Base-by-base conservation (phyloP, 345 rosid genomes). In the Rhizophora apiculata region DNA sequence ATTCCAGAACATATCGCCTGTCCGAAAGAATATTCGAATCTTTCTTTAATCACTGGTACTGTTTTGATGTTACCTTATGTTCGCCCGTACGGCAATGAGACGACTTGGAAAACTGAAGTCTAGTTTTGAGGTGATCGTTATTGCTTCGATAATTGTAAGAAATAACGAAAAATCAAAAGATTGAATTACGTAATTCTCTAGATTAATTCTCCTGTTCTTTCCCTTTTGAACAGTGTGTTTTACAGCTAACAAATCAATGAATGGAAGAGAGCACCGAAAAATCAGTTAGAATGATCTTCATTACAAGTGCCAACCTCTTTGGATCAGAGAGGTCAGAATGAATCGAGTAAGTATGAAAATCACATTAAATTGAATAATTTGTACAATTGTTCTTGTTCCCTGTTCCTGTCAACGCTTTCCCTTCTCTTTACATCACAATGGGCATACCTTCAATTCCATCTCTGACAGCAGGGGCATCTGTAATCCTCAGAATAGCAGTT, bases 291-390 rank as follows among this genome's bases (percentile, higher is more conserved):
- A 55, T 24, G 21, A 63, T 68, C 66, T 63, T 82, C 80, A 83
- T 83, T 83, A 62, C 87, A 87, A 24, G 61, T 76, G 85, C 81
- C 68, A 46, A 51, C 20, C 71, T 63, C 64, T 67, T 69, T 65
- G 4, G 27, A 19, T 21, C 54, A 22, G 72, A 65, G 46, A 56
- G 71, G 34, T 20, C 29, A 80, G 78, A 74, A 85, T 59, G 80
- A 85, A 85, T 87, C 80, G 62, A 57, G 82, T 73, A 57, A 74
- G 81, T 32, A 72, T 69, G 70, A 70, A 81, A 77, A 68, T 67
- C 75, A 81, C 85, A 82, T 21, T 57, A 76, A 70, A 65, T 76
- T 74, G 68, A 72, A 76, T 59, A 71, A 76, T 76, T 80, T 87
- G 85, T 85, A 84, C 88, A 80, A 54, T 56, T 55, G 43, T 63